Percentiles rank a stretch among this genome's conserved stretches.
These are phyloP conservation scores for Panellus pusillus DNA, from an alignment of 768 basidiomycete genomes.

Conservation along the genomic window DNA sequence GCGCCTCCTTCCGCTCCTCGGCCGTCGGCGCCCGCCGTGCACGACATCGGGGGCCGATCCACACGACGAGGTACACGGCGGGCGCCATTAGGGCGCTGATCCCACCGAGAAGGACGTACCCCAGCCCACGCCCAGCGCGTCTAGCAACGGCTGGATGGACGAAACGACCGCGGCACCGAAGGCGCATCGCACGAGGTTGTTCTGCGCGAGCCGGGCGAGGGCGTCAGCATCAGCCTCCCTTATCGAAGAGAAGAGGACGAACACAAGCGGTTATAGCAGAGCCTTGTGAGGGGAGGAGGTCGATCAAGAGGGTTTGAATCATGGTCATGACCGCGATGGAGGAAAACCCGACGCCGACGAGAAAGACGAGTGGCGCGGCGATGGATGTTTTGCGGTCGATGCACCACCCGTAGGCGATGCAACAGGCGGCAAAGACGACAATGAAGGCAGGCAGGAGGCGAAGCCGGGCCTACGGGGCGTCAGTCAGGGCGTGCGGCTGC, in stretches of 20 bases:
- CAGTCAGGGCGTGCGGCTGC: not conserved
- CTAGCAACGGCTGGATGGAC: slow-evolving; percentile 59
- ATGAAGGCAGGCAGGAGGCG: slow-evolving; percentile 44
- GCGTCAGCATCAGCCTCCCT: not conserved
- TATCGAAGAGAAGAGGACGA: slow-evolving; percentile 28
- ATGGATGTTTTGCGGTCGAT: slow-evolving; percentile 49
- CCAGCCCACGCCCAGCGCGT: slow-evolving; percentile 65
- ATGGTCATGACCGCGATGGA: slow-evolving; percentile 52
- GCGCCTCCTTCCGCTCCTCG: too few species aligned
- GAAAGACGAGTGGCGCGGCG: slow-evolving; percentile 55
- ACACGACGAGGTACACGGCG: slow-evolving; percentile 48
- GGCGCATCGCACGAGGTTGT: slow-evolving; percentile 67
- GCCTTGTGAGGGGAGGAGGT: slow-evolving; percentile 60
- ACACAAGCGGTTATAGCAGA: slow-evolving; percentile 75
- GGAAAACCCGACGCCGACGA: slow-evolving; percentile 45
- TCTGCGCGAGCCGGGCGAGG: slow-evolving; percentile 53
- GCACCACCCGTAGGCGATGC: slow-evolving; percentile 63
- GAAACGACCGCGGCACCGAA: slow-evolving; percentile 63
- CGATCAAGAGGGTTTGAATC: slow-evolving; percentile 62
- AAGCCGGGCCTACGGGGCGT: slow-evolving; percentile 44
- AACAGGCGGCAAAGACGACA: slow-evolving; percentile 37
- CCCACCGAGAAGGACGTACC: slow-evolving; percentile 61
- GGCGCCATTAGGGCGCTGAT: slow-evolving; percentile 49
- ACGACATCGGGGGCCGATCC: slow-evolving; percentile 57
- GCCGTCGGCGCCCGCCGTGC: slow-evolving; percentile 23